Percentiles rank a stretch among this genome's conserved stretches.
These are phyloP conservation scores for Carpinus fangiana DNA, from an alignment of 306 rosid genomes.

Conservation along the genomic window DNA sequence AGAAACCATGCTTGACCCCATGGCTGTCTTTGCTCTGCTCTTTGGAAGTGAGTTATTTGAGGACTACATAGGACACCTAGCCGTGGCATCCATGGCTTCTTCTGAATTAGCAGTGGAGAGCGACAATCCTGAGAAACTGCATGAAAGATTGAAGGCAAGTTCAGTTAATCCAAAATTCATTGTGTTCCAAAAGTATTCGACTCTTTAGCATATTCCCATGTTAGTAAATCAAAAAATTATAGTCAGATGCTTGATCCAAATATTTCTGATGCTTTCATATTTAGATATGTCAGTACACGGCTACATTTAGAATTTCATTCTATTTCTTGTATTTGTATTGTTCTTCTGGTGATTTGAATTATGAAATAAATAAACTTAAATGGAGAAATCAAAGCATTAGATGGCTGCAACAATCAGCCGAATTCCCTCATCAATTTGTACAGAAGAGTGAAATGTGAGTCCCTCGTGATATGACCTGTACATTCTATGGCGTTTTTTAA, in stretches of 20 bases:
- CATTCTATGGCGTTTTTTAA: neutral
- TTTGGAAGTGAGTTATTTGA: constrained; percentile 95
- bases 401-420: neutral
- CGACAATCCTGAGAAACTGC: constrained; percentile 64
- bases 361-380: neutral
- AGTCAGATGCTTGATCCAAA: neutral
- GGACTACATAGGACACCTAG: constrained; percentile 85
- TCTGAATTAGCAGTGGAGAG: constrained; percentile 59
- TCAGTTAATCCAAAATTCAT: constrained; percentile 20
- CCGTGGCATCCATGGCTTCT: constrained; percentile 93
- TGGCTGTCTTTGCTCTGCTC: constrained; percentile 79
- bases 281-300: neutral
- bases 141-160: constrained; percentile 86
- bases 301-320: neutral
- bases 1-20: constrained; percentile 91
- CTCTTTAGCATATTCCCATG: neutral
- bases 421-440: neutral
- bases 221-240: neutral
- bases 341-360: neutral
- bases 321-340: neutral
- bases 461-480: neutral
- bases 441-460: neutral
- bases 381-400: neutral
- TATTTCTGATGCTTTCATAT: neutral
- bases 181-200: neutral